A percentile compares a stretch with the other conserved stretches of the same genome.
Conservation (phyloP, 2,329 filamentous ascomycete species). For the Talaromyces sp. region DNA sequence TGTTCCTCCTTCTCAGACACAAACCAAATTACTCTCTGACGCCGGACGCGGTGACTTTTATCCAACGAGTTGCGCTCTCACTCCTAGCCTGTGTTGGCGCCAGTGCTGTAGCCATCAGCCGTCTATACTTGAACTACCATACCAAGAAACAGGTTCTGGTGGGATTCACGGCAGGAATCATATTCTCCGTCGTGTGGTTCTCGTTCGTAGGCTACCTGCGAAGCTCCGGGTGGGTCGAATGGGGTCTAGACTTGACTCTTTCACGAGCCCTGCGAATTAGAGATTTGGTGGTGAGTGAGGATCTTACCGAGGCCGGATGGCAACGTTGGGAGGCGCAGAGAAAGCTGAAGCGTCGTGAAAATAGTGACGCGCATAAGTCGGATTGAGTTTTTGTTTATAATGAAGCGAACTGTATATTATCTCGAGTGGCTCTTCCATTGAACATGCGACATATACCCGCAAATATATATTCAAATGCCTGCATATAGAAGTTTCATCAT, state of each 20-base stretch:
- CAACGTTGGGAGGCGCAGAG: constrained; percentile 73
- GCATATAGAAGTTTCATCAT: background rate
- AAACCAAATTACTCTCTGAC: constrained; percentile 52
- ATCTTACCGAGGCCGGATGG: constrained; percentile 89
- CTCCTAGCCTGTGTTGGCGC: constrained; percentile 62
- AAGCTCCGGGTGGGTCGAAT: constrained; percentile 66
- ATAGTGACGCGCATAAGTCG: constrained; percentile 30
- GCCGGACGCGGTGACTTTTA: constrained; percentile 40
- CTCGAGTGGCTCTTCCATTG: background rate
- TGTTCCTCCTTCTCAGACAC: constrained; percentile 85
- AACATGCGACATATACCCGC: background rate
- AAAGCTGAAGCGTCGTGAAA: constrained; percentile 33
- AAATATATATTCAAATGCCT: background rate
- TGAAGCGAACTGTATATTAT: constrained; percentile 1
- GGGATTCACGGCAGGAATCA: constrained; percentile 67
- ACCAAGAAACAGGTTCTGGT: constrained; percentile 83
- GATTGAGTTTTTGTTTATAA: constrained; percentile 24
- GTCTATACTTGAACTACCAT: constrained; percentile 91
- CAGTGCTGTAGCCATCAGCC: constrained; percentile 71
- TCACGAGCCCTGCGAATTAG: constrained; percentile 69
- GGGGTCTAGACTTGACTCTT: constrained; percentile 66
- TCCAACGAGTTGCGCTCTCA: constrained; percentile 60
- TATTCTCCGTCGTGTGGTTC: constrained; percentile 79
- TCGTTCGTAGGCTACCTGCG: constrained; percentile 65
- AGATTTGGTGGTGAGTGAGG: constrained; percentile 83